phyloP scores from a whole-genome alignment of 805 yeast genomes.

The Saccharomyces jurei region DNA sequence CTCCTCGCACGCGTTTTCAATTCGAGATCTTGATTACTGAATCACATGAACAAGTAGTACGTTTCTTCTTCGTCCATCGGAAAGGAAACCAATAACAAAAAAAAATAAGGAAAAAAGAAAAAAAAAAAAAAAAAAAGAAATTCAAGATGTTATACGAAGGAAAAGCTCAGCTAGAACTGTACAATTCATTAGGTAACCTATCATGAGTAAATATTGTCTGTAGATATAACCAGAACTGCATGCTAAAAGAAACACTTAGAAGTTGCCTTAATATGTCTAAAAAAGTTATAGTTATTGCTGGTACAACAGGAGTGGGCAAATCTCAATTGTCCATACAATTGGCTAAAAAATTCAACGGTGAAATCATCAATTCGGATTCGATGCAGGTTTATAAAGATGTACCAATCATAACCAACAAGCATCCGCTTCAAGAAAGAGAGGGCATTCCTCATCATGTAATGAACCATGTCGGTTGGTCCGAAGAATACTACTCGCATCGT shows the following conservation, averaged over 20 bases:
- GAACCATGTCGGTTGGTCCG: slow-evolving; percentile 74
- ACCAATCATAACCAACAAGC: slow-evolving; percentile 83
- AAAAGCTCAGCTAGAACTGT: background rate
- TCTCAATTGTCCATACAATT: slow-evolving; percentile 63
- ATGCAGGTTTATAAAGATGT: slow-evolving; percentile 84
- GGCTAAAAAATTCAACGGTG: slow-evolving; percentile 73
- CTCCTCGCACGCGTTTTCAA: background rate
- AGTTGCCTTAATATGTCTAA: slow-evolving; percentile 4
- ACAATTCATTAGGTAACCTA: background rate
- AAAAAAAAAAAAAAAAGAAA: background rate
- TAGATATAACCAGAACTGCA: background rate
- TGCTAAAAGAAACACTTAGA: background rate
- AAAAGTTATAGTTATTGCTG: slow-evolving; percentile 61
- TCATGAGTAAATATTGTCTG: background rate
- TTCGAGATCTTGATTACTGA: background rate
- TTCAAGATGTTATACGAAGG: background rate
- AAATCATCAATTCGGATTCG: slow-evolving; percentile 89
- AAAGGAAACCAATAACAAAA: background rate
- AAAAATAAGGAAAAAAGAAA: background rate
- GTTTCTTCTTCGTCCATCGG: background rate
- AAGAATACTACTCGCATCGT: slow-evolving; percentile 72
- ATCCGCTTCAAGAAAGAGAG: slow-evolving; percentile 68
- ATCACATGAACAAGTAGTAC: background rate
- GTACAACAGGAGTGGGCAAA: slow-evolving; percentile 96
- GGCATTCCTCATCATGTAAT: slow-evolving; percentile 81